Percentiles rank a stretch among this genome's conserved stretches.
phyloP scores from a whole-genome alignment of 2,329 filamentous ascomycete species.

The Apiospora malaysiana region DNA sequence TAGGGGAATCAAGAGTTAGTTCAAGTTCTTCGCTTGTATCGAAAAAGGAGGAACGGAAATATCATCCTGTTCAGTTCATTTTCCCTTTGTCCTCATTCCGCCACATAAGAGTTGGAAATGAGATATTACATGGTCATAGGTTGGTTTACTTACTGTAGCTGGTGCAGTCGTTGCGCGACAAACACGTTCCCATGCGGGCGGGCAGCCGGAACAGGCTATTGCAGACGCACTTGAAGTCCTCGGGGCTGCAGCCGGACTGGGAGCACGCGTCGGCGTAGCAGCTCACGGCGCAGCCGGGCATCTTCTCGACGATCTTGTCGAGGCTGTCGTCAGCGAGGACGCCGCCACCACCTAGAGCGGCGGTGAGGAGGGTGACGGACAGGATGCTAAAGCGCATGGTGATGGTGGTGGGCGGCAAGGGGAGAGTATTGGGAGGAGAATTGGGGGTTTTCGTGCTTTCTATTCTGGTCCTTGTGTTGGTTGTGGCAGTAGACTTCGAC shows the following conservation, averaged over 20 bases:
- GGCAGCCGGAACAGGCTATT: background rate
- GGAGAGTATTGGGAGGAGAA: too few species aligned
- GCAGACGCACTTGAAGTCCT: slow-evolving; percentile 19
- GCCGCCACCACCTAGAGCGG: background rate
- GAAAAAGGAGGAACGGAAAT: background rate
- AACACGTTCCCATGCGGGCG: background rate
- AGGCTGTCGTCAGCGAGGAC: slow-evolving; percentile 14
- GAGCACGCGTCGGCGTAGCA: slow-evolving; percentile 11
- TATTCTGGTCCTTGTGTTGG: background rate
- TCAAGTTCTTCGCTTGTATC: background rate
- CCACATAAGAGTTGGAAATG: background rate
- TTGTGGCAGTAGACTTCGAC: background rate
- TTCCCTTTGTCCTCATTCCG: too few species aligned
- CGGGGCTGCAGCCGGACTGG: slow-evolving; percentile 8
- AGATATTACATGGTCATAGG: background rate
- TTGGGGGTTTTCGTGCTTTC: background rate
- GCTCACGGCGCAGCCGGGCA: slow-evolving; percentile 17
- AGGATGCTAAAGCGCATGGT: background rate
- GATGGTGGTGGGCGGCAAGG: too few species aligned
- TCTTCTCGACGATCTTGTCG: slow-evolving; percentile 13
- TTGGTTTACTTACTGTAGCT: background rate
- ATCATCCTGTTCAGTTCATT: too few species aligned
- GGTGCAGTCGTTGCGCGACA: background rate
- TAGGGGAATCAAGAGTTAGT: background rate
- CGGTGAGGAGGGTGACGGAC: slow-evolving; percentile 4